Evolutionary conservation across 2,329 filamentous ascomycete species (phyloP).

Genomic region (Xylariales sp.): DNA sequence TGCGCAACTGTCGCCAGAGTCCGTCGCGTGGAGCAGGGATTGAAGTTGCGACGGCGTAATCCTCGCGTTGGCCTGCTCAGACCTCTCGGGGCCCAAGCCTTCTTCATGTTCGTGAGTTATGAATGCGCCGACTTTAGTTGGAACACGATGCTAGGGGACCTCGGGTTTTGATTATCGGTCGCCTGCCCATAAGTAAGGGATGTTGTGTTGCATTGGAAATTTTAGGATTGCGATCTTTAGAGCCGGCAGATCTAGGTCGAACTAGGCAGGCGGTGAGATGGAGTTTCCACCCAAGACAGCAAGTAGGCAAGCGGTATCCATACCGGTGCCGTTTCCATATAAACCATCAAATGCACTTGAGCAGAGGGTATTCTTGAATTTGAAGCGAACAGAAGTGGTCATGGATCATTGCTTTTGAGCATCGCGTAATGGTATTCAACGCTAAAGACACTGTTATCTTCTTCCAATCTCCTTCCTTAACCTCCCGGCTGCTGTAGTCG

Average conservation of each 20-base stretch:
- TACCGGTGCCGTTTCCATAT: too few species aligned
- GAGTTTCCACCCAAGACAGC: too few species aligned
- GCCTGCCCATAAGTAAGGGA: too few species aligned
- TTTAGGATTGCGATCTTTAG: slow-evolving; percentile 16
- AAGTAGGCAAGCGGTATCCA: too few species aligned
- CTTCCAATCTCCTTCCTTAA: slow-evolving; percentile 57
- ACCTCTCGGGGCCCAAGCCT: slow-evolving; percentile 22
- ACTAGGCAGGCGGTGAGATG: slow-evolving; percentile 1
- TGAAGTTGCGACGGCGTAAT: slow-evolving; percentile 11
- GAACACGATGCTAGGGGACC: too few species aligned
- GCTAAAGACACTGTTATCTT: slow-evolving; percentile 23
- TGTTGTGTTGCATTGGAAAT: too few species aligned
- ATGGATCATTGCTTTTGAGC: too few species aligned
- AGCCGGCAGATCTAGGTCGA: neutral
- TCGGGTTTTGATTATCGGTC: too few species aligned
- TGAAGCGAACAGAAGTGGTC: too few species aligned
- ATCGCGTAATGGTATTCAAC: neutral
- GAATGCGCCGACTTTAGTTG: too few species aligned
- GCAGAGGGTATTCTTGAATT: too few species aligned
- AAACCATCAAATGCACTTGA: too few species aligned
- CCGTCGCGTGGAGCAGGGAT: slow-evolving; percentile 11
- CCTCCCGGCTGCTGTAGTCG: slow-evolving; percentile 56
- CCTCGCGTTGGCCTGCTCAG: slow-evolving; percentile 18
- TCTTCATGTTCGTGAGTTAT: slow-evolving; percentile 22
- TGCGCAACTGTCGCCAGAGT: slow-evolving; percentile 26